These are phyloP conservation scores for Malus hybrid DNA, from an alignment of 331 rosid species.

Conservation along the genomic window DNA sequence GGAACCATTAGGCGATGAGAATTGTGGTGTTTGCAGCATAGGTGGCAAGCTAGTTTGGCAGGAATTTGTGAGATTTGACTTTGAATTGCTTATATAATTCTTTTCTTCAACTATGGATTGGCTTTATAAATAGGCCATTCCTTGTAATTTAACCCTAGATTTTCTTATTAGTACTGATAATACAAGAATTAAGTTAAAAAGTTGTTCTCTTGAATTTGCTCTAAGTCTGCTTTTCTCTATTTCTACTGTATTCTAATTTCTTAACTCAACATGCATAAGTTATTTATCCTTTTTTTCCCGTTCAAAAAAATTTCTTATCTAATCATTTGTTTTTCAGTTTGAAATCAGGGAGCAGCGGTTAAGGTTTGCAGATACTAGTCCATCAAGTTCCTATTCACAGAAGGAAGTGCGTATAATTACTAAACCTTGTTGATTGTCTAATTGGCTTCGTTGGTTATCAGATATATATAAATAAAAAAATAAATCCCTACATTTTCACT, in stretches of 20 bases:
- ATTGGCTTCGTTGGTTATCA: background rate
- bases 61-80: background rate
- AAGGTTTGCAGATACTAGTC: conserved; percentile 65
- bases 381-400: conserved; percentile 70
- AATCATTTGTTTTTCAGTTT: conserved; percentile 40
- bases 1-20: background rate
- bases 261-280: background rate
- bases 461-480: background rate
- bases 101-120: background rate
- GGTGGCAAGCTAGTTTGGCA: background rate
- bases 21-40: background rate
- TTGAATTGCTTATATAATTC: background rate
- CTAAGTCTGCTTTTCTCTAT: background rate
- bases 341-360: conserved; percentile 74
- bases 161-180: background rate
- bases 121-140: background rate
- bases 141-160: background rate
- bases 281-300: background rate
- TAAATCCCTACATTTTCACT: background rate
- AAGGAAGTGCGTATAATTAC: conserved; percentile 55
- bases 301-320: conserved; percentile 10
- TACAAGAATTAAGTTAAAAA: background rate
- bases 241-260: background rate
- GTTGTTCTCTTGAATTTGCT: background rate
- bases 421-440: conserved; percentile 13